Conservation (phyloP, 805 yeast genomes). For the Pichia kluyveri region DNA sequence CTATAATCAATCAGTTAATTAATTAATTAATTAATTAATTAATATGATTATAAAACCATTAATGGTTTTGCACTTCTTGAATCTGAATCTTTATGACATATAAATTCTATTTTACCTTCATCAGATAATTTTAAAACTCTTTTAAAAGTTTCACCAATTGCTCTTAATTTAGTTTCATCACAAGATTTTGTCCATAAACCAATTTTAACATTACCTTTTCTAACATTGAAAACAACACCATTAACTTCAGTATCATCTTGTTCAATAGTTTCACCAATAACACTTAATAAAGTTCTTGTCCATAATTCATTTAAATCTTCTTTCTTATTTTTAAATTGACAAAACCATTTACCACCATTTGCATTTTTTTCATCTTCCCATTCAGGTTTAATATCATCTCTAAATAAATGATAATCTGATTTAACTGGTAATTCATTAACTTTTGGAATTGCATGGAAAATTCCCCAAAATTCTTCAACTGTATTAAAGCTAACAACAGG, state of each 20-base stretch:
- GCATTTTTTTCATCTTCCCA: slow-evolving; percentile 92
- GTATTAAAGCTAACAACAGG: slow-evolving; percentile 86
- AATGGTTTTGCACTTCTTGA: slow-evolving; percentile 23
- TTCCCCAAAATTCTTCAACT: slow-evolving; percentile 99
- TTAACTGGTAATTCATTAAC: slow-evolving; percentile 85
- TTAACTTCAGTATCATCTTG: slow-evolving; percentile 73
- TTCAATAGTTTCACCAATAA: slow-evolving; percentile 92
- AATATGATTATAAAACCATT: slow-evolving; percentile 10
- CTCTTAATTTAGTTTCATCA: slow-evolving; percentile 49
- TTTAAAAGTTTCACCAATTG: slow-evolving; percentile 83
- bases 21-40: no score
- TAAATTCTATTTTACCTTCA: slow-evolving; percentile 73
- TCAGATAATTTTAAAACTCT: slow-evolving; percentile 69
- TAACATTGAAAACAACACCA: slow-evolving; percentile 86
- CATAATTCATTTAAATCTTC: slow-evolving; percentile 78
- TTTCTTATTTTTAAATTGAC: slow-evolving; percentile 54
- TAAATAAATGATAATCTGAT: slow-evolving; percentile 92
- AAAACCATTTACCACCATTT: slow-evolving; percentile 93
- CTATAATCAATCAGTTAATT: neutral
- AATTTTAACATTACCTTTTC: slow-evolving; percentile 73
- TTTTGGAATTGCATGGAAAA: slow-evolving; percentile 85
- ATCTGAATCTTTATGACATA: slow-evolving; percentile 47
- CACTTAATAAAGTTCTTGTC: slow-evolving; percentile 81
- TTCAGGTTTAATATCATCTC: slow-evolving; percentile 91
- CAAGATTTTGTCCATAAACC: slow-evolving; percentile 91